These are phyloP conservation scores for Phaeosphaeriaceae sp. DNA, from an alignment of 2,329 filamentous ascomycete species.

Conservation along the genomic window DNA sequence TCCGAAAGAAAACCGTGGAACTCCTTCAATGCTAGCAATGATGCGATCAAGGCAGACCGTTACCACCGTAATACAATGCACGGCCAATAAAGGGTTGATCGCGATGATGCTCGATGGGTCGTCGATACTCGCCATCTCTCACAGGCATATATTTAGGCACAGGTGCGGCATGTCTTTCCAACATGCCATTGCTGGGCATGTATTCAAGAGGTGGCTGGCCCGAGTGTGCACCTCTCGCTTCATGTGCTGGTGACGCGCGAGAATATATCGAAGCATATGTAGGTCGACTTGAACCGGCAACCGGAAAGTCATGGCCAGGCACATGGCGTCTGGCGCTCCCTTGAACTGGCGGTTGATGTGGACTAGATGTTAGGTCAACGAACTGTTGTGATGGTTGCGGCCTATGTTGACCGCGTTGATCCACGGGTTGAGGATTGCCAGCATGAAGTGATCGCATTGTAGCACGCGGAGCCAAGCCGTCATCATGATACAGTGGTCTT, in stretches of 20 bases:
- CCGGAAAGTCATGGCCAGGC: constrained; percentile 10
- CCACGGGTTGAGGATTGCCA: constrained; percentile 14
- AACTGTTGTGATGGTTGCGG: constrained; percentile 18
- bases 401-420: constrained; percentile 12
- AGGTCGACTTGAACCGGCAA: constrained; percentile 12
- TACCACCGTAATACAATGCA: constrained; percentile 18
- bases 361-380: constrained; percentile 38
- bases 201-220: constrained; percentile 17
- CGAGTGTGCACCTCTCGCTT: constrained; percentile 23
- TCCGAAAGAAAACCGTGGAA: constrained; percentile 24
- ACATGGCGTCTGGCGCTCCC: constrained; percentile 11
- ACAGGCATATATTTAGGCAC: constrained; percentile 16
- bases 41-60: constrained; percentile 16
- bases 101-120: constrained; percentile 13
- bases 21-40: constrained; percentile 12
- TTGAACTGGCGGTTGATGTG: constrained; percentile 13
- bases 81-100: constrained; percentile 17
- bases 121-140: constrained; percentile 14
- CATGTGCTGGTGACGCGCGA: constrained; percentile 18
- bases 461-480: constrained; percentile 4
- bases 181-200: constrained; percentile 17
- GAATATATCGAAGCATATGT: constrained; percentile 19
- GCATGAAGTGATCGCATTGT: constrained; percentile 1
- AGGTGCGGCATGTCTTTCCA: constrained; percentile 17
- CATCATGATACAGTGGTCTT: constrained; percentile 20